Percentiles rank a stretch among this genome's conserved stretches.
phyloP scores from a whole-genome alignment of 2,329 filamentous ascomycete species.

The Bertia moriformis region DNA sequence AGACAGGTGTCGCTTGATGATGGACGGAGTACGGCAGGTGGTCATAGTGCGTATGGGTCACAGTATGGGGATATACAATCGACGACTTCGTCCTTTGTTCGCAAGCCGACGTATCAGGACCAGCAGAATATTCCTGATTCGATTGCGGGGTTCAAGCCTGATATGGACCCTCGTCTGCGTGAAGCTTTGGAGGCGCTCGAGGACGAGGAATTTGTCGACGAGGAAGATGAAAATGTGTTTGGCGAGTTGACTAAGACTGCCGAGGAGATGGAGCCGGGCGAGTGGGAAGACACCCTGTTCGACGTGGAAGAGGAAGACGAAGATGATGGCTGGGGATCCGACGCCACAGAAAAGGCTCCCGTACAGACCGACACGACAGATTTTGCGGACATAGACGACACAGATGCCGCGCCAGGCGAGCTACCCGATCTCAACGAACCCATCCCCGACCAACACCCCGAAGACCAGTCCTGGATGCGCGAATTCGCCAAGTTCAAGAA shows the following conservation, averaged over 20 bases:
- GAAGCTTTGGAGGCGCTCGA: slow-evolving; percentile 89
- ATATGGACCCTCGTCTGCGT: slow-evolving; percentile 87
- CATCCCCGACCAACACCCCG: background rate
- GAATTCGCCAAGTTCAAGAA: slow-evolving; percentile 1
- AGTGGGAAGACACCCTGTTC: slow-evolving; percentile 54
- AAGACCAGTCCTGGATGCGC: background rate
- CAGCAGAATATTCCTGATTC: slow-evolving; percentile 87
- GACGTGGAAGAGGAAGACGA: slow-evolving; percentile 44
- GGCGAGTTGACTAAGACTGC: slow-evolving; percentile 54
- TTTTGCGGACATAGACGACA: slow-evolving; percentile 15
- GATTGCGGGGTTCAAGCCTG: slow-evolving; percentile 85
- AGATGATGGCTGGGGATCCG: slow-evolving; percentile 87
- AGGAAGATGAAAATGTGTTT: slow-evolving; percentile 64
- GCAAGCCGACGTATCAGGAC: slow-evolving; percentile 72
- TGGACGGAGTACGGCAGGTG: slow-evolving; percentile 9
- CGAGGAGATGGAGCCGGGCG: slow-evolving; percentile 60
- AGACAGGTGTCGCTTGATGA: slow-evolving; percentile 42
- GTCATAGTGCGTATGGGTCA: background rate
- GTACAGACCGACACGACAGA: slow-evolving; percentile 33
- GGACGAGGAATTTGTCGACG: slow-evolving; percentile 83
- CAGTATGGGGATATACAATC: slow-evolving; percentile 35
- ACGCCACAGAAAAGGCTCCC: slow-evolving; percentile 69
- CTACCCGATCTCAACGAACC: background rate
- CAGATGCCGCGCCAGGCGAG: background rate
- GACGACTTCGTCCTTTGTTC: slow-evolving; percentile 66